phyloP scores from a whole-genome alignment of 257 asterid genomes.

The Oldenlandia corymbosa region DNA sequence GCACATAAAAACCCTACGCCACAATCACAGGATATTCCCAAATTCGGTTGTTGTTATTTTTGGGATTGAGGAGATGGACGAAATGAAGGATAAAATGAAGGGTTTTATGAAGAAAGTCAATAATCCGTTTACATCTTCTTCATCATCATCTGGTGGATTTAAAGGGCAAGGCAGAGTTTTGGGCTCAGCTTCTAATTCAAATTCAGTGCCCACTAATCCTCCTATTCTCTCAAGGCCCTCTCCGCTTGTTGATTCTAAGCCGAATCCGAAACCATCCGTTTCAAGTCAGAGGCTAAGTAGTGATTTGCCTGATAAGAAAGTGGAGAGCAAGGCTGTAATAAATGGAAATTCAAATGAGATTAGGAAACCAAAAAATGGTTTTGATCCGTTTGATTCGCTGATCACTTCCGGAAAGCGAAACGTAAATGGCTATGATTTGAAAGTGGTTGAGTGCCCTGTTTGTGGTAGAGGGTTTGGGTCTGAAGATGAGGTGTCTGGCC shows the following conservation, averaged over 20 bases:
- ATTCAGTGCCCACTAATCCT: slow-evolving; percentile 27
- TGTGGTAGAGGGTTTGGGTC: slow-evolving; percentile 63
- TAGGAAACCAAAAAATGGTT: slow-evolving; percentile 35
- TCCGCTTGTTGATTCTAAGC: slow-evolving; percentile 17
- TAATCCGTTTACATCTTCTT: slow-evolving; percentile 51
- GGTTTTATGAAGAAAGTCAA: slow-evolving; percentile 87
- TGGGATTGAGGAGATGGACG: slow-evolving; percentile 48
- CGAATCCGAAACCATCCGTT: slow-evolving; percentile 13
- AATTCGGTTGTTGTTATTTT: not conserved
- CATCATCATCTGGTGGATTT: slow-evolving; percentile 71
- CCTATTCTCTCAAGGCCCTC: slow-evolving; percentile 22
- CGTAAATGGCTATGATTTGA: slow-evolving; percentile 60
- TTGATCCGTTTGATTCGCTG: slow-evolving; percentile 73
- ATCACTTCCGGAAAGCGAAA: slow-evolving; percentile 75
- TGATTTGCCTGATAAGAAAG: slow-evolving; percentile 25
- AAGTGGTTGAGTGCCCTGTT: slow-evolving; percentile 79
- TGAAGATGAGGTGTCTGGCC: slow-evolving; percentile 72
- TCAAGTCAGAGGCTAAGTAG: slow-evolving; percentile 22
- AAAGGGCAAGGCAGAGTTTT: slow-evolving; percentile 87
- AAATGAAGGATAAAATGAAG: slow-evolving; percentile 78
- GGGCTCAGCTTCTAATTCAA: slow-evolving; percentile 55
- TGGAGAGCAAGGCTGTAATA: slow-evolving; percentile 24
- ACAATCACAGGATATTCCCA: no score
- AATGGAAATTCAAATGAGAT: slow-evolving; percentile 20
- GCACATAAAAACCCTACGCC: no score